phyloP scores from a whole-genome alignment of 805 yeast genomes.

The Candida schatavii region DNA sequence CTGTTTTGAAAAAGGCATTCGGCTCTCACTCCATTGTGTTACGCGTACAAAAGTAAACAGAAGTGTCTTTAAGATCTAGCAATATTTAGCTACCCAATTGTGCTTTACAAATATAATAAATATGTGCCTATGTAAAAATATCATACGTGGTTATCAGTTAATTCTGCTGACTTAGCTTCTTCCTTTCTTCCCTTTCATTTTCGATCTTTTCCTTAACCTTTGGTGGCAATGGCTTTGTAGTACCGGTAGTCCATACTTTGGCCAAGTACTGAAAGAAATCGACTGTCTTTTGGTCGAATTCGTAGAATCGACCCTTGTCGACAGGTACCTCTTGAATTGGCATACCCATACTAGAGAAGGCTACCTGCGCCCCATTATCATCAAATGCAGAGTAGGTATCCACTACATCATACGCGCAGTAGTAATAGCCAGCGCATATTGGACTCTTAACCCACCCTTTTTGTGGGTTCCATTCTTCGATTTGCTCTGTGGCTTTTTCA shows the following conservation, averaged over 20 bases:
- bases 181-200: constrained; percentile 1
- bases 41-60: constrained; percentile 8
- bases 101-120: too few species aligned
- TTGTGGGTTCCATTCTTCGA: constrained; percentile 30
- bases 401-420: constrained; percentile 37
- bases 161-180: constrained; percentile 1
- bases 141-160: too few species aligned
- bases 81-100: not conserved
- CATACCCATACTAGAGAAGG: constrained; percentile 2
- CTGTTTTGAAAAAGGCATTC: constrained; percentile 21
- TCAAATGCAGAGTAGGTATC: constrained; percentile 13
- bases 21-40: constrained; percentile 22
- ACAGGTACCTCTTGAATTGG: not conserved
- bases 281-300: constrained; percentile 15
- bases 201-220: not conserved
- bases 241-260: constrained; percentile 33
- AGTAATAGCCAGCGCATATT: constrained; percentile 33
- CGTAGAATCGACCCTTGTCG: constrained; percentile 23
- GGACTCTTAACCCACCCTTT: constrained; percentile 42
- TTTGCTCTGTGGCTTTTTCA: constrained; percentile 10
- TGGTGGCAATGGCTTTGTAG: constrained; percentile 5
- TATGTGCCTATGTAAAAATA: too few species aligned
- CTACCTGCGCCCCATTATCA: constrained; percentile 7
- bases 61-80: not conserved
- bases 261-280: constrained; percentile 28